phyloP scores from a whole-genome alignment of 306 rosid species.

The Senna siamea region DNA sequence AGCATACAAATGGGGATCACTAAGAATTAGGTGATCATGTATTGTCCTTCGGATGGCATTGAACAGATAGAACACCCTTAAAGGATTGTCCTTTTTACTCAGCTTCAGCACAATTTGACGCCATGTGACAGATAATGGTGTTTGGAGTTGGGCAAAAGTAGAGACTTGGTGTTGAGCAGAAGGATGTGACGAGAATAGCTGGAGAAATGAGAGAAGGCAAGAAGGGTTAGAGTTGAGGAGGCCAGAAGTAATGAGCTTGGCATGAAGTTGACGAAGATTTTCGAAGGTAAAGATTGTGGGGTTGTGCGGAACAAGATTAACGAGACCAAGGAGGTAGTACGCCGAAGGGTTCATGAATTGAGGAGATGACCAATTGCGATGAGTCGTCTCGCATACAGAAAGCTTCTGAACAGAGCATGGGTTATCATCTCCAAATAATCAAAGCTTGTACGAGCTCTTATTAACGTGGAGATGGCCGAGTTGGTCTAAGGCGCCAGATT shows the following conservation, averaged over 20 bases:
- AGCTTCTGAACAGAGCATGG: too few relatives aligned
- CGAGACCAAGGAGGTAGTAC: neutral
- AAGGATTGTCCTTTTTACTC: neutral
- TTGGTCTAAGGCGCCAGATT: too few relatives aligned
- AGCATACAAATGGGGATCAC: conserved; percentile 4
- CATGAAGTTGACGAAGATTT: neutral
- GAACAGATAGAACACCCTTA: conserved; percentile 8
- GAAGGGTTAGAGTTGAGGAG: neutral
- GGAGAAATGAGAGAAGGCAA: neutral
- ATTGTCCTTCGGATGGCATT: neutral
- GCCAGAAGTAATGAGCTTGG: conserved; percentile 14
- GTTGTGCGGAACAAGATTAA: neutral
- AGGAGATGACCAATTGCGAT: neutral
- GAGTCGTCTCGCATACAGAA: too few relatives aligned
- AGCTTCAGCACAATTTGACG: conserved; percentile 2
- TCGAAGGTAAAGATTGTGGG: neutral
- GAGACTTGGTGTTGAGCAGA: neutral
- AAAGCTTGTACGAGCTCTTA: too few relatives aligned
- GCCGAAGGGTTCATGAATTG: neutral
- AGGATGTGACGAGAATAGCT: neutral
- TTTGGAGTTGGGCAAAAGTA: conserved; percentile 1
- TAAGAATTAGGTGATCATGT: neutral
- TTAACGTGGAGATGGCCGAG: neutral
- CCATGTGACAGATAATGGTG: neutral
- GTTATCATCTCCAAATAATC: too few relatives aligned